Base-by-base conservation (phyloP, 495 filamentous ascomycete species). In the Glutinoglossum americanum region DNA sequence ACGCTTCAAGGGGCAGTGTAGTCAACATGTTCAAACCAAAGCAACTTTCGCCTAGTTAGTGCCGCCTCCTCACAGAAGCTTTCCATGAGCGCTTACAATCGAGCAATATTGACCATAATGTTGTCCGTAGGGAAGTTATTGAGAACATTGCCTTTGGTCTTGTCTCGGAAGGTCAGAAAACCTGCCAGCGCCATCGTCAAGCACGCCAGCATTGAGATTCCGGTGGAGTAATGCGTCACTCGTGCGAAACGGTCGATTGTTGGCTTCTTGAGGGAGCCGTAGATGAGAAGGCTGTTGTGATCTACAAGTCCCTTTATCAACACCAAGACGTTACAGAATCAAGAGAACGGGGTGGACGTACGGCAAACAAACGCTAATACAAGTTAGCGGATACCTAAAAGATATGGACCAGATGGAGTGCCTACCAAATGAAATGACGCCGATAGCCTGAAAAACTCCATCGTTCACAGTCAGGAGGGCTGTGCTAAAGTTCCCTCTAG, bases 1-100 rank as follows among this genome's bases (percentile, higher is more conserved):
- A 98, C 8, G 87, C 86, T 71, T 98, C 92, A 39, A 98, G 79
- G 2, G 92, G 92, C 48, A 98, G 72, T 1, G 92, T 98, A 6
- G 92, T 97, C 60, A 98, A 79, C 92, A 98, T 98, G 72, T 98
- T 98, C 57, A 97, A 71, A 3, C 93, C 92, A 62, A 98, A 95
- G 66, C 87, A 95, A 62, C 74, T 75, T 60, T 28, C 23, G 33
- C 7, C 3, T 17, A 25, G 17, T 45, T 44, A 45, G 48, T 26
- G 19, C 17, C 28, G 19, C 15, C 3, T n/a, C 35, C 32, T 21
- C 25, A 27, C 25, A 51, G 44, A 21, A 35, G 33, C 32, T 2
- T n/a, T n/a, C n/a, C 56, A 53, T 11, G 26, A 21, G 32, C 21
- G 11, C 76, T 63, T 71, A 83, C 79, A 98, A 73, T 63, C 92